phyloP scores from a whole-genome alignment of 306 rosid genomes.

The Betula pendula region DNA sequence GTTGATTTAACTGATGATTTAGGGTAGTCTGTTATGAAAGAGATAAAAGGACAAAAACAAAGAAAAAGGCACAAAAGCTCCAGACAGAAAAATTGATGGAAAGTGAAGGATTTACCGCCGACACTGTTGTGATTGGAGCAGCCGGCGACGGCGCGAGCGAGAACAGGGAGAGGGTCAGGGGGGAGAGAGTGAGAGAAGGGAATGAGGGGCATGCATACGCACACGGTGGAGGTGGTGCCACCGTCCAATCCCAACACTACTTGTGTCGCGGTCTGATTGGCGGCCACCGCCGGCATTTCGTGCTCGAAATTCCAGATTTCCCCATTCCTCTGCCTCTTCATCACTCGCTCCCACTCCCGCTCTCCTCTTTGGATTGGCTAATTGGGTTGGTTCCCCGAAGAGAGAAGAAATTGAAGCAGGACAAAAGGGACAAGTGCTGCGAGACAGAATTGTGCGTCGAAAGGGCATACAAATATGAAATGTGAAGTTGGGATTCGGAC shows the following conservation, averaged over 20 bases:
- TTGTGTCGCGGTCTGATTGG: conserved; percentile 32
- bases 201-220: conserved; percentile 70
- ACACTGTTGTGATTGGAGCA: conserved; percentile 58
- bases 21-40: too few relatives aligned
- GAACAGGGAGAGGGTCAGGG: conserved; percentile 40
- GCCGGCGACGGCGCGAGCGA: conserved; percentile 51
- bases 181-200: conserved; percentile 48
- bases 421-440: background rate
- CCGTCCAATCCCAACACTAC: conserved; percentile 81
- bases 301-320: conserved; percentile 84
- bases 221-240: conserved; percentile 84
- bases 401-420: background rate
- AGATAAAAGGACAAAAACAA: too few relatives aligned
- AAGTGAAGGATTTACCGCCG: conserved; percentile 37
- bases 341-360: conserved; percentile 22
- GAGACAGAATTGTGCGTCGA: background rate
- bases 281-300: conserved; percentile 37
- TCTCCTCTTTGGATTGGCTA: background rate
- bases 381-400: background rate
- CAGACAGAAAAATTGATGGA: background rate
- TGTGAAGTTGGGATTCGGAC: too few relatives aligned
- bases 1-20: too few relatives aligned
- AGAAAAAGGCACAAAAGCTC: background rate
- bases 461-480: too few relatives aligned
- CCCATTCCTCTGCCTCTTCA: conserved; percentile 73